Evolutionary conservation across 768 basidiomycete species (phyloP).

Genomic region (Tylopilus vinaceipallidus): DNA sequence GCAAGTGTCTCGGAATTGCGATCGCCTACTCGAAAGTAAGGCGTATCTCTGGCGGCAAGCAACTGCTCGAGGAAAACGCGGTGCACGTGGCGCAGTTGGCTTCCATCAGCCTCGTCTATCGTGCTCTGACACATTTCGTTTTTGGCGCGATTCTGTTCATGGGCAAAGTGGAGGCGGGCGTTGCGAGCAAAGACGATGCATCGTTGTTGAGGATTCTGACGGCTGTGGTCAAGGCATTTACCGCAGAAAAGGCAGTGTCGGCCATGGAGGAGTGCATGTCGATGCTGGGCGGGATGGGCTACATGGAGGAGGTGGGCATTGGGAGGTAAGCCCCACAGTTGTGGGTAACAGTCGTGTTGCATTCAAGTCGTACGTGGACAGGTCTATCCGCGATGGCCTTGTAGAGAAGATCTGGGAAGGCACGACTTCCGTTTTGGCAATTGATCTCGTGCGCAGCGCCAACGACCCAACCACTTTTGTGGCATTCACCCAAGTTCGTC

Average conservation of each 20-base stretch:
- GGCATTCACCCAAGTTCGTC: slow-evolving; percentile 51
- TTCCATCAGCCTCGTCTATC: slow-evolving; percentile 57
- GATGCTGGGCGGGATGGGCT: slow-evolving; percentile 72
- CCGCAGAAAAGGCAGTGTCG: slow-evolving; percentile 56
- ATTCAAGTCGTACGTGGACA: slow-evolving; percentile 10
- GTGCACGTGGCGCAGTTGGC: slow-evolving; percentile 68
- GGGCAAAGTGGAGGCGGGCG: slow-evolving; percentile 59
- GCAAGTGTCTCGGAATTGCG: slow-evolving; percentile 64
- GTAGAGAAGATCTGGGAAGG: slow-evolving; percentile 89
- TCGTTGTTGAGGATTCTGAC: slow-evolving; percentile 61
- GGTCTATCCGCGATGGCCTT: slow-evolving; percentile 60
- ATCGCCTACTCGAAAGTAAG: slow-evolving; percentile 62
- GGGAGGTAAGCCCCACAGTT: slow-evolving; percentile 41
- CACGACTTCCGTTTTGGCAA: slow-evolving; percentile 61
- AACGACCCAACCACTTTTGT: slow-evolving; percentile 41
- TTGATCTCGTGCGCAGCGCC: slow-evolving; percentile 62
- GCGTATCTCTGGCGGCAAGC: slow-evolving; percentile 47
- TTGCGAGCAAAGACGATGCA: slow-evolving; percentile 48
- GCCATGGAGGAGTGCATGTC: slow-evolving; percentile 78
- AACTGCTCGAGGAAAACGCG: slow-evolving; percentile 51
- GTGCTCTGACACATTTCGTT: slow-evolving; percentile 59
- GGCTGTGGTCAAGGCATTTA: slow-evolving; percentile 68
- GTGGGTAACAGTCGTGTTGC: neutral
- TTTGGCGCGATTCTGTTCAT: slow-evolving; percentile 60
- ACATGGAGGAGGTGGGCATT: slow-evolving; percentile 81